Evolutionary conservation across 1,139 yeast genomes (phyloP), one percentile per base, ranked within the genome.

Genomic region (Hansenula lynferdii): DNA sequence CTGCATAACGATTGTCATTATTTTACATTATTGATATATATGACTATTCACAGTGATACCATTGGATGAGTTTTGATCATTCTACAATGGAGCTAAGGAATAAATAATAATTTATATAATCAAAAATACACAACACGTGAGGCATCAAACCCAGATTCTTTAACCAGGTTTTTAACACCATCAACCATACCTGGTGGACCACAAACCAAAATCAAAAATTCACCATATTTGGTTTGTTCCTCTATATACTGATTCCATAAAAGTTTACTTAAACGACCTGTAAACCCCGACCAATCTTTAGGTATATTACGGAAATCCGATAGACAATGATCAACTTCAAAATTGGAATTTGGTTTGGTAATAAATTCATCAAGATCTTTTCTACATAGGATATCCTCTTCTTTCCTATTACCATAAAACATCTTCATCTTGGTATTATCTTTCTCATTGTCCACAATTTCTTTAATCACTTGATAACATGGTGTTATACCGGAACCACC

Each of bases 401-500:
- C 65, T 33, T 68, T 60, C 36, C 64, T 65, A 46, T 70, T 69
- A 19, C 77, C 78, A 56, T 70, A 73, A 51, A 67, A 58, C 57
- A 73, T 64, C 44, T 60, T 58, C 39, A 73, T 61, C 52, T 65
- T 64, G 44, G 78, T 72, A 45, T 65, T 64, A 53, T 70, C 75
- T 9, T 60, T 57, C 10, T 73, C 71, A 53, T 70, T 64, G 36
- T 58, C 59, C 45, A 70, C 60, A 44, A 73, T 65, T 36, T 71
- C 72, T 43, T 71, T 65, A 41, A 72, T 57, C 51, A 74, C 67
- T 50, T 73, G 79, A 56, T 66, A 73, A 69, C 72, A 71, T 33
- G 79, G 80, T 2, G 79, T 74, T 56, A 74, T 71, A 45, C 78
- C 78, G 33, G 75, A 65, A 38, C 80, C 80, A 41, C 79, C 80